Evolutionary conservation across 2,329 filamentous ascomycete genomes (phyloP), one percentile per base, ranked within the genome.

Genomic region (Nigrospora oryzae): DNA sequence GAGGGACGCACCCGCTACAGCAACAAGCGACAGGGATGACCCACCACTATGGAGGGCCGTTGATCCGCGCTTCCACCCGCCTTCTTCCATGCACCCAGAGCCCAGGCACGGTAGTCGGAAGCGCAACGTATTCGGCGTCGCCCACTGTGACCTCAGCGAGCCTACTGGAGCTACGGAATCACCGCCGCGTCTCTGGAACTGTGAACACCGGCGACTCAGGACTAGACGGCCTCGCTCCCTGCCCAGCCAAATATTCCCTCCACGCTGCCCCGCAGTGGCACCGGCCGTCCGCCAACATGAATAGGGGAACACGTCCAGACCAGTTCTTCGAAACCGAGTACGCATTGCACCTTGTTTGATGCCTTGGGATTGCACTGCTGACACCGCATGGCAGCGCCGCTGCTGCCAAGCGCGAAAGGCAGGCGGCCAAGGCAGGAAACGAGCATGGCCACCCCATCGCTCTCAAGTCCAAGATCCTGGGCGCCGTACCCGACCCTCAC

Each of bases 321-420:
- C 81, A 93, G 60, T 97, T 94, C 71, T 97, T 97, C 61, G 87
- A 96, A 65, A 94, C 89, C 30, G 86, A 90, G 88, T 93, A 68
- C 66, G 82, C 19, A 4, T 28, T 28, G 10, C 23, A 6, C 23
- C 23, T 28, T 28, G 7, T 10, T 28, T 10, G 5, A 28, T 7
- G 4, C 7, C 10, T 28, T 28, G 23, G 23, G 8, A 5, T 2
- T 28, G 2, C 33, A 4, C 13, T 51, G 69, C 75, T 53, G 69
- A 69, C 48, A 64, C 69, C 47, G 69, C 38, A 38, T 15, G 15
- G 42, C 46, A 79, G 75, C 57, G 74, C 73, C 15, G 65, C 70
- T 4, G 70, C 74, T 49, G 69, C 66, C 37, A 65, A 68, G 51
- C 62, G 66, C 31, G 62, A 68, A 47, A 70, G 89, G 51, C 88